phyloP scores from a whole-genome alignment of 257 asterid species.

The Solanum virginianum region DNA sequence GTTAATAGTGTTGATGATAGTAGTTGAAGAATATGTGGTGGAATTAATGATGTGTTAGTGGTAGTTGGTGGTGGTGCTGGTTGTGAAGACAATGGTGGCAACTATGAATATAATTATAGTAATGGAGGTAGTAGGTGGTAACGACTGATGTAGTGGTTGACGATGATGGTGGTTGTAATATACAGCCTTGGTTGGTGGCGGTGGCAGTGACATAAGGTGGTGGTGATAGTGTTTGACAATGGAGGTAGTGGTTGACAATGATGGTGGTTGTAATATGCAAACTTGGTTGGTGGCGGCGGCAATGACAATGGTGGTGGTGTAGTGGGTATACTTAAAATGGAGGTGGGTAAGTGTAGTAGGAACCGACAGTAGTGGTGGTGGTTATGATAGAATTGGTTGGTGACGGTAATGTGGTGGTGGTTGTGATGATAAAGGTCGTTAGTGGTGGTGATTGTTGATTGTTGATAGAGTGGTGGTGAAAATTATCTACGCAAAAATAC shows the following conservation, averaged over 20 bases:
- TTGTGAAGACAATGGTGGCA: background rate
- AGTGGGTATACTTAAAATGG: background rate
- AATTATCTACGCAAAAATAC: background rate
- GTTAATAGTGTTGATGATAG: background rate
- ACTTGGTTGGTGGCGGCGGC: background rate
- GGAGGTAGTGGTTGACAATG: too few relatives aligned
- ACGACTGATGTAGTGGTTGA: background rate
- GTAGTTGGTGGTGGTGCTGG: background rate
- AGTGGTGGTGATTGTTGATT: background rate
- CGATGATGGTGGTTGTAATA: background rate
- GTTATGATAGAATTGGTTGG: background rate
- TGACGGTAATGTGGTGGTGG: too few relatives aligned
- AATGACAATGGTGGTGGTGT: too few relatives aligned
- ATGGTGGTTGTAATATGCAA: too few relatives aligned
- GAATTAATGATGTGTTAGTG: background rate
- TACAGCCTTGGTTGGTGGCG: too few relatives aligned
- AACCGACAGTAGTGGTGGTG: background rate
- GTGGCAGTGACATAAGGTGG: too few relatives aligned
- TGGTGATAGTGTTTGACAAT: background rate
- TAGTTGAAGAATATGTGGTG: background rate
- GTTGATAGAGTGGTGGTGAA: background rate
- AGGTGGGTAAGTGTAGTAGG: background rate
- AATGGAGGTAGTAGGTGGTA: background rate
- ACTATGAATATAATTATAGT: background rate
- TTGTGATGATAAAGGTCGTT: background rate